These are phyloP conservation scores for Cryptococcus floricola DNA, from an alignment of 1,284 basidiomycete species.

Conservation along the genomic window DNA sequence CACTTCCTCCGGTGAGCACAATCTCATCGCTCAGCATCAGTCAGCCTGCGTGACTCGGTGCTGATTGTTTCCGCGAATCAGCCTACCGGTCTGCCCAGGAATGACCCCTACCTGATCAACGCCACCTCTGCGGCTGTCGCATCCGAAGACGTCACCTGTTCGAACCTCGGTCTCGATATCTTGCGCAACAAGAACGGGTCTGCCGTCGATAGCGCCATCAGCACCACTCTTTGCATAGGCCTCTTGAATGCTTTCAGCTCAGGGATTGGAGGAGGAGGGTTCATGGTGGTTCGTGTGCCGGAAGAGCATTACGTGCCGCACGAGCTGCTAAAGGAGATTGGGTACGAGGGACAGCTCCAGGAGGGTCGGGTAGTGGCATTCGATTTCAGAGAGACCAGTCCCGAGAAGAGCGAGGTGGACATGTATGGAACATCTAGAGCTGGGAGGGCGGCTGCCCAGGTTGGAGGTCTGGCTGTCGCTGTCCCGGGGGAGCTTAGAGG, in stretches of 20 bases:
- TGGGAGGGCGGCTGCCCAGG: slow-evolving; percentile 67
- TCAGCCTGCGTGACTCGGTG: background rate
- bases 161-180: slow-evolving; percentile 70
- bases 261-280: slow-evolving; percentile 85
- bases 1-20: slow-evolving; percentile 29
- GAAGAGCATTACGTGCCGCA: slow-evolving; percentile 4
- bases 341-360: slow-evolving; percentile 5
- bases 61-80: slow-evolving; percentile 5
- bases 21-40: background rate
- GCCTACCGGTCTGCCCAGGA: slow-evolving; percentile 52
- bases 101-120: slow-evolving; percentile 69
- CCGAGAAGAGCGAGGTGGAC: slow-evolving; percentile 62
- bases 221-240: slow-evolving; percentile 74
- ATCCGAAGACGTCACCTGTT: slow-evolving; percentile 77
- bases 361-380: slow-evolving; percentile 55
- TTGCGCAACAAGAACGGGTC: slow-evolving; percentile 74
- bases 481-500: slow-evolving; percentile 85
- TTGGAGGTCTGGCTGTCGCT: slow-evolving; percentile 75
- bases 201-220: slow-evolving; percentile 83
- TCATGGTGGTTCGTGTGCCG: slow-evolving; percentile 82
- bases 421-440: slow-evolving; percentile 67
- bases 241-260: slow-evolving; percentile 83
- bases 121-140: slow-evolving; percentile 79
- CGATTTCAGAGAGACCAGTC: slow-evolving; percentile 85
- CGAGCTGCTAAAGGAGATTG: slow-evolving; percentile 1